A percentile compares a stretch with the other conserved stretches of the same genome.
phyloP scores from a whole-genome alignment of 345 rosid species.

The Citrus glauca region DNA sequence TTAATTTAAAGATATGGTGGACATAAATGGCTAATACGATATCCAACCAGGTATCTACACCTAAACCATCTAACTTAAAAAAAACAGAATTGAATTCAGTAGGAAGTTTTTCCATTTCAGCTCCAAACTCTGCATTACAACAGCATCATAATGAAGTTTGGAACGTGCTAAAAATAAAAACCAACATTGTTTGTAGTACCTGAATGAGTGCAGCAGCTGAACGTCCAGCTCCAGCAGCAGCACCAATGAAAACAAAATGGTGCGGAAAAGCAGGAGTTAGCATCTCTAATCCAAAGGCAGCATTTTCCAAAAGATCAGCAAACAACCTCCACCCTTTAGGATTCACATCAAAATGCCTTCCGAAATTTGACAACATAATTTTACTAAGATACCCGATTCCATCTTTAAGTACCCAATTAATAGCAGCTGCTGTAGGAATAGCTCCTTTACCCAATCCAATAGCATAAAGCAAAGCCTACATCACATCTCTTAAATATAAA shows the following conservation, averaged over 20 bases:
- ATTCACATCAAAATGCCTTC: constrained; percentile 93
- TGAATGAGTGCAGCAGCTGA: constrained; percentile 95
- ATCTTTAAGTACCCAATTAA: constrained; percentile 97
- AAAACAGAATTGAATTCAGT: not conserved
- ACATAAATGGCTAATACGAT: not conserved
- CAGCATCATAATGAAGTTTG: not conserved
- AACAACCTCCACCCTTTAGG: constrained; percentile 96
- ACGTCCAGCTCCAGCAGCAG: constrained; percentile 89
- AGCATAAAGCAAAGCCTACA: constrained; percentile 92
- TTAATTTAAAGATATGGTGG: not conserved
- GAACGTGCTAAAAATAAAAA: too few species aligned
- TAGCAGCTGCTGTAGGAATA: constrained; percentile 93
- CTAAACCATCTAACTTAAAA: not conserved
- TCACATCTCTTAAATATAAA: not conserved
- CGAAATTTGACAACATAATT: constrained; percentile 80
- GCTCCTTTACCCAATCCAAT: constrained; percentile 98
- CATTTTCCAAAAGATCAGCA: constrained; percentile 93
- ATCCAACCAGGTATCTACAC: not conserved
- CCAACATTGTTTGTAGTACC: constrained; percentile 25
- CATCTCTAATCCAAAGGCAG: constrained; percentile 94
- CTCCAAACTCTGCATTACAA: not conserved
- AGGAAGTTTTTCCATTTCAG: not conserved
- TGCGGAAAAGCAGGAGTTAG: constrained; percentile 88
- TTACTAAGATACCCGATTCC: constrained; percentile 95
- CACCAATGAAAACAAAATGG: constrained; percentile 72